These are phyloP conservation scores for Penicillium glabrum DNA, from an alignment of 2,329 filamentous ascomycete species.

Conservation along the genomic window DNA sequence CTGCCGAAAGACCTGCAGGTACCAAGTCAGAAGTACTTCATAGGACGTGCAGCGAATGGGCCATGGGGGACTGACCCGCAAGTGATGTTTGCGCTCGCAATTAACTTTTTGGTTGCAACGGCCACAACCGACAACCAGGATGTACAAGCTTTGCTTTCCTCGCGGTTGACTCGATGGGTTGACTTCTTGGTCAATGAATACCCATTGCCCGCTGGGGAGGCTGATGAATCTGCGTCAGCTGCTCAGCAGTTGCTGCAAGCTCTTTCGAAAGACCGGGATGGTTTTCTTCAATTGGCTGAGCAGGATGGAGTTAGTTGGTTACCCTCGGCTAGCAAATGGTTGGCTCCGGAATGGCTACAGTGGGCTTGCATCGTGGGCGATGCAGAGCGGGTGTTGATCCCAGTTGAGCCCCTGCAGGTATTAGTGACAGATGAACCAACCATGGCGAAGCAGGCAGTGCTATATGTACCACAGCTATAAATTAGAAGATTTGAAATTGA, in stretches of 20 bases:
- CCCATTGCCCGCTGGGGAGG: slow-evolving; percentile 7
- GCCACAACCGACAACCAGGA: slow-evolving; percentile 14
- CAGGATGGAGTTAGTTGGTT: slow-evolving; percentile 19
- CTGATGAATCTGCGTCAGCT: slow-evolving; percentile 14
- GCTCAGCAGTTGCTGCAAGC: slow-evolving; percentile 22
- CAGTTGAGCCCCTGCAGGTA: slow-evolving; percentile 35
- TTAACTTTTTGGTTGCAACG: slow-evolving; percentile 34
- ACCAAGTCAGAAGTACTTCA: slow-evolving; percentile 22
- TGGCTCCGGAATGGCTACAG: slow-evolving; percentile 39
- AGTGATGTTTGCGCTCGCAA: slow-evolving; percentile 27
- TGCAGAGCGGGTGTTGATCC: slow-evolving; percentile 39
- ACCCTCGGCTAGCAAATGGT: slow-evolving; percentile 32
- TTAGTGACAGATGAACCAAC: slow-evolving; percentile 23
- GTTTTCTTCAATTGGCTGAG: background rate
- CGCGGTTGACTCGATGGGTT: slow-evolving; percentile 38
- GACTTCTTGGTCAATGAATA: slow-evolving; percentile 37
- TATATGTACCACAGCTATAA: slow-evolving; percentile 37
- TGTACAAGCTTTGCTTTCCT: slow-evolving; percentile 22
- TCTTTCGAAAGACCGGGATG: background rate
- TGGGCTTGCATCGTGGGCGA: slow-evolving; percentile 46
- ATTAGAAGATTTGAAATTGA: slow-evolving; percentile 3
- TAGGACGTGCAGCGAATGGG: slow-evolving; percentile 13
- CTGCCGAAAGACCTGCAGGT: slow-evolving; percentile 29
- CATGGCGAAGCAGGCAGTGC: slow-evolving; percentile 31
- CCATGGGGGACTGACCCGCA: slow-evolving; percentile 19